phyloP scores from a whole-genome alignment of 306 rosid species.

The Corylus avellana region DNA sequence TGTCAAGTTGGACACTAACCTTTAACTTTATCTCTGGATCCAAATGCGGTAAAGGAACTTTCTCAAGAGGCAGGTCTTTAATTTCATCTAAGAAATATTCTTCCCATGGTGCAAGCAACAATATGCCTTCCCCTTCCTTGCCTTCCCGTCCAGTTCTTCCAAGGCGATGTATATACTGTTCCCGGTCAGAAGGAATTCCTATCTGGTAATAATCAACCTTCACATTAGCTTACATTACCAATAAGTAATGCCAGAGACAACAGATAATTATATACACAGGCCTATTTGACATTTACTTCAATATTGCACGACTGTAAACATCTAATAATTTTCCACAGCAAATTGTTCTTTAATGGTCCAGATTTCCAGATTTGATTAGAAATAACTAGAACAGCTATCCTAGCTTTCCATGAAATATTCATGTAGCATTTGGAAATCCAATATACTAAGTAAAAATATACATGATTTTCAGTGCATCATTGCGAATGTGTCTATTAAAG shows the following conservation, averaged over 20 bases:
- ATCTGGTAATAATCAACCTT: conserved; percentile 43
- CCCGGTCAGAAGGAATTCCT: conserved; percentile 83
- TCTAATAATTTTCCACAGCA: background rate
- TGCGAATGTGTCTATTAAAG: background rate
- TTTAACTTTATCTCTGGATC: conserved; percentile 55
- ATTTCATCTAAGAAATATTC: conserved; percentile 73
- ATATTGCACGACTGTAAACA: background rate
- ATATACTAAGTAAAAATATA: background rate
- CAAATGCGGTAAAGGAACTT: conserved; percentile 54
- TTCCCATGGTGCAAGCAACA: conserved; percentile 96
- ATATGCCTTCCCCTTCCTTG: conserved; percentile 78
- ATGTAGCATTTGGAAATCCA: background rate
- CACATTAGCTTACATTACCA: conserved; percentile 6
- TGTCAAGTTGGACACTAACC: conserved; percentile 42
- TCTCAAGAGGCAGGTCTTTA: conserved; percentile 76
- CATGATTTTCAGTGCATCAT: background rate
- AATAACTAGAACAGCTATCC: background rate
- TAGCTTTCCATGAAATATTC: background rate
- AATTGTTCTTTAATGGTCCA: background rate
- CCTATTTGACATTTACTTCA: conserved; percentile 10
- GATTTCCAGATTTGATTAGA: background rate
- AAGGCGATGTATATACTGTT: conserved; percentile 87
- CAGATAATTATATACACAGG: background rate
- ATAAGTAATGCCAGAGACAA: conserved; percentile 4
- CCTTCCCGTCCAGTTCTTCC: conserved; percentile 96